Conservation (phyloP, 345 rosid genomes). For the Camelina sativa region DNA sequence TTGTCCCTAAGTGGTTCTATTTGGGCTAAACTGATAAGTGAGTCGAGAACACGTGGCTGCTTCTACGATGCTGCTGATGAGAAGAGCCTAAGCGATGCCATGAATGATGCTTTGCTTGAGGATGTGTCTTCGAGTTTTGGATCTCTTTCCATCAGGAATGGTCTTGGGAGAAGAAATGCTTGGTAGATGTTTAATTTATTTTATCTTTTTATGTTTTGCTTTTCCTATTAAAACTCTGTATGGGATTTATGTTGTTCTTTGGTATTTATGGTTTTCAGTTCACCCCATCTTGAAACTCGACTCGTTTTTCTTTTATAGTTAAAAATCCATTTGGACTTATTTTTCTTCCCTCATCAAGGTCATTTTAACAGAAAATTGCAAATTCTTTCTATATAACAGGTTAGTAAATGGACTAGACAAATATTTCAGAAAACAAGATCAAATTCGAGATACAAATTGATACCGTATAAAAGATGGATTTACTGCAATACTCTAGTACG, state of each 20-base stretch:
- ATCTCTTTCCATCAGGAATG: constrained; percentile 16
- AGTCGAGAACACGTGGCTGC: constrained; percentile 42
- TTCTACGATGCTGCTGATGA: constrained; percentile 45
- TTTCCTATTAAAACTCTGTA: not conserved
- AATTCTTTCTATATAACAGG: too few species aligned
- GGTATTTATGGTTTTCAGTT: not conserved
- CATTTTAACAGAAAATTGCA: too few species aligned
- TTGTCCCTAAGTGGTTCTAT: constrained; percentile 37
- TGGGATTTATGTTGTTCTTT: not conserved
- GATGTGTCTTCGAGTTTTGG: constrained; percentile 29
- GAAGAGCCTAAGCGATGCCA: constrained; percentile 21
- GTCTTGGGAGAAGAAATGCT: not conserved
- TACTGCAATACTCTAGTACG: too few species aligned
- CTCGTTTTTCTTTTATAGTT: too few species aligned
- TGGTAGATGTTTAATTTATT: not conserved
- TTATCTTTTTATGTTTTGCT: not conserved
- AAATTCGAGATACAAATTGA: too few species aligned
- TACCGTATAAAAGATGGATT: too few species aligned
- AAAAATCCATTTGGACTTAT: too few species aligned
- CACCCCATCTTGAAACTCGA: too few species aligned
- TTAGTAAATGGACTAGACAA: too few species aligned
- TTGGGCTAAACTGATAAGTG: constrained; percentile 45
- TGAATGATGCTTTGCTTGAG: constrained; percentile 21
- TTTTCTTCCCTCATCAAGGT: too few species aligned
- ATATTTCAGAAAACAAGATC: too few species aligned